Conservation (phyloP, 1,284 basidiomycete genomes). For the Trichosporon faecale region DNA sequence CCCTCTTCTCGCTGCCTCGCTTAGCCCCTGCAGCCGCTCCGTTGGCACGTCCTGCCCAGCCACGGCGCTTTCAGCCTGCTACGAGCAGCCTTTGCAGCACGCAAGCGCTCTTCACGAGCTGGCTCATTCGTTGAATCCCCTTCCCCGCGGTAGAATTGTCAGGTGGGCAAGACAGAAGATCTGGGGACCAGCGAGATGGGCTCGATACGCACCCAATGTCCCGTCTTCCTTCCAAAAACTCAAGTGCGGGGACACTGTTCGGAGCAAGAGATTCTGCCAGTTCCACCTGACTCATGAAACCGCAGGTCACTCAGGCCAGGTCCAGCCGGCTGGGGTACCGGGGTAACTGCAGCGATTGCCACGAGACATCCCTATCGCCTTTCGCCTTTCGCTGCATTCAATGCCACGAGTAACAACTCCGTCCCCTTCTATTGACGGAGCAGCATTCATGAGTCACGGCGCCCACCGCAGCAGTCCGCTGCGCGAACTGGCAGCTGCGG, state of each 20-base stretch:
- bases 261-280: not conserved
- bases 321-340: conserved; percentile 1
- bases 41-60: not conserved
- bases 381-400: not conserved
- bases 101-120: not conserved
- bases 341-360: not conserved
- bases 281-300: not conserved
- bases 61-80: not conserved
- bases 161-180: not conserved
- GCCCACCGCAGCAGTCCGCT: not conserved
- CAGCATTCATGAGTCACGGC: not conserved
- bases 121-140: not conserved
- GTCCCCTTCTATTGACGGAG: not conserved
- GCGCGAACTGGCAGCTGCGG: not conserved
- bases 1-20: not conserved
- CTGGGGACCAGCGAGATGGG: not conserved
- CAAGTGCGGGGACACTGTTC: not conserved
- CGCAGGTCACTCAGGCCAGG: not conserved
- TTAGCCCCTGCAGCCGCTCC: not conserved
- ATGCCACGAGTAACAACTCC: not conserved
- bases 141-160: not conserved
- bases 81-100: not conserved
- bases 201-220: not conserved
- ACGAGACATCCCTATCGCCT: not conserved
- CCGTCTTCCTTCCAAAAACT: not conserved